Evolutionary conservation across 495 filamentous ascomycete species (phyloP), one percentile per base, ranked within the genome.

Genomic region (Aspergillus panamensis): DNA sequence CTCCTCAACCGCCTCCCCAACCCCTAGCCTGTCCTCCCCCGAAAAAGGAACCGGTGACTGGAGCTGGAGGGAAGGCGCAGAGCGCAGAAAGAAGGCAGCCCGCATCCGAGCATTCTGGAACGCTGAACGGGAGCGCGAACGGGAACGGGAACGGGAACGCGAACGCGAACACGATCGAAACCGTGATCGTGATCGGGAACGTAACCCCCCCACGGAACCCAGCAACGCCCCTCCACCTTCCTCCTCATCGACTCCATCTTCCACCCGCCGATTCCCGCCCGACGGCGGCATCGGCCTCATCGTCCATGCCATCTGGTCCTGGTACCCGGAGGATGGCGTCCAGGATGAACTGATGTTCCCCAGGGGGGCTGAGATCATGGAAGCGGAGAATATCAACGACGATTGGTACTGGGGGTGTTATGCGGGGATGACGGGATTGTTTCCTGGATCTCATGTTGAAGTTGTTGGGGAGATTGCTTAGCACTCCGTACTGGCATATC

Each of bases 341-440:
- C 70, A 74, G 32, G 88, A 95, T 69, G 92, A 96, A 76, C 67
- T 96, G 51, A 73, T 82, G 62, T 96, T 96, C 63, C 92, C 92
- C 3, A 86, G 83, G 55, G 85, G 87, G 6, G 90, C 91, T 0
- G 89, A 93, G 70, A 81, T 96, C 10, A 77, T 78, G 3, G 92
- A 96, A 76, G 84, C 84, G 33, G 84, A 89, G 71, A 86, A 89
- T 69, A 82, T 92, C 44, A 96, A 94, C 70, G 89, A 84, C 39
- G 90, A 95, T 69, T 96, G 91, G 91, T 89, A 77, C 54, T 84
- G 84, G 74, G 92, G 92, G 0, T 82, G 78, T 33, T 96, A 95
- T 78, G 86, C 87, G 67, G 90, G 89, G 16, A 72, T 68, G 31
- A 82, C 79, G 56, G 91, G 91, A 0, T 58, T 96, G 60, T 92